Base-by-base conservation (phyloP, 352 stramenopile species). In the Poterioochromonas sp. region DNA sequence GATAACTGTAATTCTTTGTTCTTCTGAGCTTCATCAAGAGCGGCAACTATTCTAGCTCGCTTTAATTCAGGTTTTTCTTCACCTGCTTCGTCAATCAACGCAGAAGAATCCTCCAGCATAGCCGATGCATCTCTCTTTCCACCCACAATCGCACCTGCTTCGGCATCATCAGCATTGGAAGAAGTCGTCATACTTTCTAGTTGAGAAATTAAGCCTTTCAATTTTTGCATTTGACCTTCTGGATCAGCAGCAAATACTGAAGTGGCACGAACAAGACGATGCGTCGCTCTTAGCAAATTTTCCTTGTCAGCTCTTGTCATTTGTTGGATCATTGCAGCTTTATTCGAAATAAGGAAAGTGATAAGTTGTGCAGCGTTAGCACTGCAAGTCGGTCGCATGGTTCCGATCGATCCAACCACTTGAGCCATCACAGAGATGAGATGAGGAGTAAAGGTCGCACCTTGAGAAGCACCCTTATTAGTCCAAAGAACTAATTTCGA, bases 241-340 rank as follows among this genome's bases (percentile, higher is more conserved):
- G 69, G 12, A 40, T 76, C 35, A 26, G 35, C 43, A 41, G 40
- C 32, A 43, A 41, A 76, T 11, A 39, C 43, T 22, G 69, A 68
- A 3, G 44, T 39, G 2, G 69, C 69, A 64, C 69, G 34, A 26
- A 62, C 2, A 20, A 76, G n/a, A 43, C 69, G 69, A 53, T 53
- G 5, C 32, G 49, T 29, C 39, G 69, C 69, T n/a, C 69, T 12
- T 22, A 35, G 12, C 29, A 76, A 63, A 40, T 76, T 18, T 37
- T 63, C 69, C 37, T 34, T 76, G 2, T 76, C 69, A 26, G 12
- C 32, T 37, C 22, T 39, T 22, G 20, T 63, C 69, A 76, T 76
- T 22, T 58, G 5, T 43, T 12, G 29, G 2, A 29, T 32, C 12
- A 62, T 62, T 8, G 12, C 2, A 44, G 11, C 32, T 51, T 73